Evolutionary conservation across 208 protist species (phyloP), one percentile per base, ranked within the genome.

Genomic region (Angomonas deanei): DNA sequence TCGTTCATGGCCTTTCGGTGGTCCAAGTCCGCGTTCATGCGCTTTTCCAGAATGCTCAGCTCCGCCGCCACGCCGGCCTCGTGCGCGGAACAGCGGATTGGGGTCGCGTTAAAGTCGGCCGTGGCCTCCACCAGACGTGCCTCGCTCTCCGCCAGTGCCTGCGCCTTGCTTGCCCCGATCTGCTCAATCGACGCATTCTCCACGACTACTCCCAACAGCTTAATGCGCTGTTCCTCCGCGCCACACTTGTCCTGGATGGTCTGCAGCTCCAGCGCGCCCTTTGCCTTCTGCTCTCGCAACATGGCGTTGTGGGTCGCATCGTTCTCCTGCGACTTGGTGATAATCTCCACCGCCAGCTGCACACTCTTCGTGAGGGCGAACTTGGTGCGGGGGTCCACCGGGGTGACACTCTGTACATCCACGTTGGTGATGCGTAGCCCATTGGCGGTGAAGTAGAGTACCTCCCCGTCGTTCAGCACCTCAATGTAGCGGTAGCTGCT

Each of bases 331-430:
- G 81, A 77, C 50, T 85, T 84, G 17, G 92, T 95, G 52, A 93
- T 94, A 50, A 97, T 97, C 59, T 97, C 85, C 60, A 97, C 92
- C 47, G 92, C 92, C 10, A 96, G 82, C 76, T 97, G 92, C 50
- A 96, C 89, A 56, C 86, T 94, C 68, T 94, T 89, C 49, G 70
- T 83, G 19, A 97, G 81, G 6, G 88, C 84, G 6, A 85, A 65
- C 17, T 77, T 82, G 13, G 94, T 98, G 57, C 91, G 76, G 49
- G 73, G 66, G 64, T 98, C 93, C 11, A 97, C 93, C 17, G 96
- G 94, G 69, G 97, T 84, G 4, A 98, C 91, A 28, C 75, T 87
- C 66, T 97, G 94, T 50, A 98, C 82, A 68, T 98, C 96, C 46
- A 98, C 88, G 69, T 94, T 97, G 15, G 90, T 97, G 52, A 98